Evolutionary conservation across 306 rosid genomes (phyloP).

Genomic region (Phaseolus lunatus): DNA sequence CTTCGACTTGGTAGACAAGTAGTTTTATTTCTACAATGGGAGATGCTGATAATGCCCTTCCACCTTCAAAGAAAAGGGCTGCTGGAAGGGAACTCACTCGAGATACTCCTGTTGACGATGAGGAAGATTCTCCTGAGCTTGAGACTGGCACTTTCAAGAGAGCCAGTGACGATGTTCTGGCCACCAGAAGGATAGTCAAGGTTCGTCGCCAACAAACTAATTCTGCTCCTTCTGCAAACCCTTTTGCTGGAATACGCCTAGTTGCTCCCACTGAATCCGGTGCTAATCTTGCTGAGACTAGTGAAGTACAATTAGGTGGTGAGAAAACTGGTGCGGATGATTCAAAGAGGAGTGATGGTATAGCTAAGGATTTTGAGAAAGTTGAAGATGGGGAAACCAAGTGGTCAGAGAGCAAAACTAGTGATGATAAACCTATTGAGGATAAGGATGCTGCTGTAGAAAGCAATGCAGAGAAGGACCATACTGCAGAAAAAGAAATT

Average conservation of each 20-base stretch:
- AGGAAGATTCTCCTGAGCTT: constrained; percentile 67
- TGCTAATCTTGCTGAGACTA: constrained; percentile 53
- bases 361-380: constrained; percentile 41
- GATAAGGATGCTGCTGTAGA: constrained; percentile 40
- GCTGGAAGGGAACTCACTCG: constrained; percentile 88
- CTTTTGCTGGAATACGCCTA: constrained; percentile 82
- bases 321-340: constrained; percentile 45
- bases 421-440: constrained; percentile 48
- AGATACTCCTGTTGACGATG: constrained; percentile 89
- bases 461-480: constrained; percentile 44
- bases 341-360: constrained; percentile 45
- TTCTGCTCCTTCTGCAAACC: constrained; percentile 74
- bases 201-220: constrained; percentile 71
- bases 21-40: constrained; percentile 63
- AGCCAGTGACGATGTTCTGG: constrained; percentile 91
- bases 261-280: constrained; percentile 57
- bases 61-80: constrained; percentile 87
- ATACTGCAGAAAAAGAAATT: constrained; percentile 43
- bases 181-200: constrained; percentile 83
- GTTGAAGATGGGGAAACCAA: constrained; percentile 49
- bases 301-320: constrained; percentile 50
- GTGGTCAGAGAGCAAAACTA: constrained; percentile 51
- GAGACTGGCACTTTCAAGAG: constrained; percentile 88
- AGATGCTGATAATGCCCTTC: constrained; percentile 72
- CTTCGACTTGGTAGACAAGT: constrained; percentile 4